A percentile compares a stretch with the other conserved stretches of the same genome.
These are phyloP conservation scores for Penicilliopsis zonata DNA, from an alignment of 495 filamentous ascomycete genomes.

Conservation along the genomic window DNA sequence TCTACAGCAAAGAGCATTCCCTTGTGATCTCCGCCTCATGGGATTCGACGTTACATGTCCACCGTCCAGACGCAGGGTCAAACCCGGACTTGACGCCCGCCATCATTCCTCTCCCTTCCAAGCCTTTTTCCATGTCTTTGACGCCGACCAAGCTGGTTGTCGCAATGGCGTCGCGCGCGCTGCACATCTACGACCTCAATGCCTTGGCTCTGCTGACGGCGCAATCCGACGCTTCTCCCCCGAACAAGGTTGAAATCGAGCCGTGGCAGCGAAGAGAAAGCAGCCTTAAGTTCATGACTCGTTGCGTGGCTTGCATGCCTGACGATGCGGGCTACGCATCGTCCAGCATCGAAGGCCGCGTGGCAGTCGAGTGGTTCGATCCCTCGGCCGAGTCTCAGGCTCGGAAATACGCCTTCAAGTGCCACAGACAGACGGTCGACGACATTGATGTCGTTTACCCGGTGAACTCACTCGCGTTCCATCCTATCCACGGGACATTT, in stretches of 20 bases:
- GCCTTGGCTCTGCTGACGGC: constrained; percentile 44
- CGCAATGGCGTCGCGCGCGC: constrained; percentile 82
- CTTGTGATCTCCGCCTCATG: constrained; percentile 83
- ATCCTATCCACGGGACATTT: constrained; percentile 84
- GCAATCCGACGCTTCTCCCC: constrained; percentile 25
- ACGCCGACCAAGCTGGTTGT: constrained; percentile 78
- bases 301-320: constrained; percentile 92
- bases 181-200: constrained; percentile 86
- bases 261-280: constrained; percentile 89
- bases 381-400: constrained; percentile 71
- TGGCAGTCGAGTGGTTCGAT: constrained; percentile 97
- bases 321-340: constrained; percentile 86
- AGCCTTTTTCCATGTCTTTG: constrained; percentile 77
- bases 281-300: constrained; percentile 88
- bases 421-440: constrained; percentile 66
- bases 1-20: constrained; percentile 64
- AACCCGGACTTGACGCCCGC: constrained; percentile 36
- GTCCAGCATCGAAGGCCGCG: constrained; percentile 79
- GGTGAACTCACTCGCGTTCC: constrained; percentile 87
- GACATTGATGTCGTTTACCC: constrained; percentile 85
- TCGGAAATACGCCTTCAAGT: constrained; percentile 97
- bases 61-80: constrained; percentile 38
- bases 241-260: constrained; percentile 43
- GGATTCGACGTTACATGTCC: constrained; percentile 83
- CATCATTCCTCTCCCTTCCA: constrained; percentile 59